Base-by-base conservation (phyloP, 768 basidiomycete genomes). In the Boletus rubropictus region DNA sequence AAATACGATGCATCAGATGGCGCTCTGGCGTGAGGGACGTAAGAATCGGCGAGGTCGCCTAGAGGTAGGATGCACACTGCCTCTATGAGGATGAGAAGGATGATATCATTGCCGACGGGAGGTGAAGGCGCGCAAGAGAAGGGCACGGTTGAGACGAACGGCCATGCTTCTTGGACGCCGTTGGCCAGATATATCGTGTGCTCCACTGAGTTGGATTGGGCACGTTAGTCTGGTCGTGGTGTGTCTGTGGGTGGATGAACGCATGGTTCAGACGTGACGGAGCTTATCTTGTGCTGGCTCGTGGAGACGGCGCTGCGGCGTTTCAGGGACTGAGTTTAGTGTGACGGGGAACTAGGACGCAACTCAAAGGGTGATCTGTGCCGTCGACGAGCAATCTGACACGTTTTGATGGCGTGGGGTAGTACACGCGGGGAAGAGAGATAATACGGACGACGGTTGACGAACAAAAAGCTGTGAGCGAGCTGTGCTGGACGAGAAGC, bases 351-450 rank as follows among this genome's bases (percentile, higher is more conserved):
- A n/a, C 33, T 49, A 34, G 4, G 24, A 46, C 29, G 42, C 1
- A 28, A 32, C 15, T 44, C n/a, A n/a, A n/a, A n/a, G 6, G 12
- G 25, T 39, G 25, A 37, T 44, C 36, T 35, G 27, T 33, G 15
- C 3, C 17, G 11, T 38, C 29, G 39, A 42, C 39, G 49, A 44
- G 21, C 11, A 14, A 52, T 57, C 46, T 35, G 39, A 29, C 58
- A 57, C 58, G 58, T 57, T 49, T 53, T 57, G 58, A 60, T 58
- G 58, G 58, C 34, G 42, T 57, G 58, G 58, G 58, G 58, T 50
- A 53, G 29, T 6, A 44, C 48, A 47, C 42, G 52, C 31, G 46
- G 32, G 6, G 40, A 21, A 6, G 11, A 32, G 31, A 15, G 14
- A 32, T 5, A 15, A 15, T 31, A 14, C 29, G 31, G 31, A 31